A percentile compares a stretch with the other conserved stretches of the same genome.
These are phyloP conservation scores for Trichoderma cornu-damae DNA, from an alignment of 2,329 filamentous ascomycete genomes.

Conservation along the genomic window DNA sequence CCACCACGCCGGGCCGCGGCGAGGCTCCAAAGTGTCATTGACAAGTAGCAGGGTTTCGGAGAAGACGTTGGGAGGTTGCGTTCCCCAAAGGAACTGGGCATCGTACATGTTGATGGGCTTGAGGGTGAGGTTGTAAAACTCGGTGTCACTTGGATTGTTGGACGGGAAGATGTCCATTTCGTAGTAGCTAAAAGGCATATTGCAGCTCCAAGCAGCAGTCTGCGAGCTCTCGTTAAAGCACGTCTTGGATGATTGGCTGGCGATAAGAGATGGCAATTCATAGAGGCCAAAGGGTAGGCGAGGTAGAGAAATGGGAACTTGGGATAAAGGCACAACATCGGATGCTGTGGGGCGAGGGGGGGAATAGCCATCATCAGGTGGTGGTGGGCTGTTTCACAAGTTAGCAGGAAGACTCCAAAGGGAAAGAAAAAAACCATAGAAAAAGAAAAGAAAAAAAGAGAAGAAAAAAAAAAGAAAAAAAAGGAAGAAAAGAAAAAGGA, in stretches of 20 bases:
- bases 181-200: slow-evolving; percentile 44
- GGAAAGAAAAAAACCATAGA: background rate
- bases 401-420: background rate
- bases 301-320: slow-evolving; percentile 47
- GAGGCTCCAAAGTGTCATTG: slow-evolving; percentile 45
- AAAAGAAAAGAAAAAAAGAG: background rate
- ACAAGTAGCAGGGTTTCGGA: slow-evolving; percentile 44
- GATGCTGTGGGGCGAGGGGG: slow-evolving; percentile 34
- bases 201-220: slow-evolving; percentile 59
- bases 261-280: slow-evolving; percentile 49
- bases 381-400: background rate
- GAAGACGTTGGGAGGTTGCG: slow-evolving; percentile 45
- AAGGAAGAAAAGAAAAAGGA: background rate
- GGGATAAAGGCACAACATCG: slow-evolving; percentile 48
- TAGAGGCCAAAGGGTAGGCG: slow-evolving; percentile 52
- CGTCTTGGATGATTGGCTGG: slow-evolving; percentile 45
- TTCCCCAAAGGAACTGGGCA: slow-evolving; percentile 46
- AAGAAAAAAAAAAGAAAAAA: background rate
- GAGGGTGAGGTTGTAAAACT: slow-evolving; percentile 40
- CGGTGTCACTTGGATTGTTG: slow-evolving; percentile 25
- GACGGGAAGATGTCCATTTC: slow-evolving; percentile 38
- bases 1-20: slow-evolving; percentile 52
- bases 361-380: slow-evolving; percentile 23
- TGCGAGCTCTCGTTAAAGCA: slow-evolving; percentile 55
- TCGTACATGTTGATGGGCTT: slow-evolving; percentile 37